These are phyloP conservation scores for Maudiozyma saulgeensis DNA, from an alignment of 805 yeast genomes.

Conservation along the genomic window DNA sequence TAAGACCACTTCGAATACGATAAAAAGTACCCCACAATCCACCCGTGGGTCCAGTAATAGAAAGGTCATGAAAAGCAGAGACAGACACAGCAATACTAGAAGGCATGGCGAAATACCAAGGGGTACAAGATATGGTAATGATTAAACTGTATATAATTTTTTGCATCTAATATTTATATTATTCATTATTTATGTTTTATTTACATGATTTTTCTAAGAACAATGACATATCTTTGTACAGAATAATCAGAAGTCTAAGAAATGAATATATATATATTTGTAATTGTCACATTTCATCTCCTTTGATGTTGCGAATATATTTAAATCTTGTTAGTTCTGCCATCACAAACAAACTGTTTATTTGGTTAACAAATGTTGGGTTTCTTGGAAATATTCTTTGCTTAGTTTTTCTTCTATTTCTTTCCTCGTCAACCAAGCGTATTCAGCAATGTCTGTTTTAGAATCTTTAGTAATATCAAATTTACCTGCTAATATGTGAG, in stretches of 20 bases:
- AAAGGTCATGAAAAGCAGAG: slow-evolving; percentile 1
- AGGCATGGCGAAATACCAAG: slow-evolving; percentile 8
- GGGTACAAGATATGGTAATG: not conserved
- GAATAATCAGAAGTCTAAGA: no score
- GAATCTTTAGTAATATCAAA: slow-evolving; percentile 40
- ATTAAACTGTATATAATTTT: no score
- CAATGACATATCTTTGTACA: not conserved
- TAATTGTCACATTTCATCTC: no score
- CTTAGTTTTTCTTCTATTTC: slow-evolving; percentile 54
- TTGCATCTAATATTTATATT: not conserved
- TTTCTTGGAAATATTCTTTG: slow-evolving; percentile 45
- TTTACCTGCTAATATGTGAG: slow-evolving; percentile 79
- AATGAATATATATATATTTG: no score
- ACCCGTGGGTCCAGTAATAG: not conserved
- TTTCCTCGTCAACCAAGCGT: slow-evolving; percentile 76
- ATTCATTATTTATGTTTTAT: not conserved
- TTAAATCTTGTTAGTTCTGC: no score
- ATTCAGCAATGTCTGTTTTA: slow-evolving; percentile 36
- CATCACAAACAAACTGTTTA: not conserved
- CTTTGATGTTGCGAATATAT: no score
- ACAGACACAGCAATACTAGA: not conserved
- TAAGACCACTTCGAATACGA: not conserved
- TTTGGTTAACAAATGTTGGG: slow-evolving; percentile 33
- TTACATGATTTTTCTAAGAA: slow-evolving; percentile 2
- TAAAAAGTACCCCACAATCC: not conserved